Conservation (phyloP, 176 grass and related monocot genomes). For the Ensete glaucum region DNA sequence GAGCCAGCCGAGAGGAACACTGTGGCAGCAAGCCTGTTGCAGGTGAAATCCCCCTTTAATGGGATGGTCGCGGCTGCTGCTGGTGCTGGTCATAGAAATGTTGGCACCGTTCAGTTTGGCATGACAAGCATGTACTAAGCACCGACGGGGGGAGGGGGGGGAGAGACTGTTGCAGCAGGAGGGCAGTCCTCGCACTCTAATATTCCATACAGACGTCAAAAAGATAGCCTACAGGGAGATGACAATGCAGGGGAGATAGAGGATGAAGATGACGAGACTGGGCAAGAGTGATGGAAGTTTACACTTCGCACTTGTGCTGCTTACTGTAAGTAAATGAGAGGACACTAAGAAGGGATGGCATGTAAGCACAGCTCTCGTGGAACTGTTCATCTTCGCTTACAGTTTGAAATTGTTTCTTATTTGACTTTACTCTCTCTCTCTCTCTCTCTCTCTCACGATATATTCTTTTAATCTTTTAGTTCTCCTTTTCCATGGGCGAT, state of each 20-base stretch:
- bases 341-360: too few species aligned
- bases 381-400: too few species aligned
- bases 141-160: neutral
- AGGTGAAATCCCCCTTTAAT: conserved; percentile 18
- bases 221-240: neutral
- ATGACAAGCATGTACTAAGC: conserved; percentile 53
- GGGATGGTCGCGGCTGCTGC: conserved; percentile 27
- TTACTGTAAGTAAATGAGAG: too few species aligned
- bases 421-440: too few species aligned
- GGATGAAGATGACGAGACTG: neutral
- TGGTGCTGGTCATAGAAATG: conserved; percentile 38
- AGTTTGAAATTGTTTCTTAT: too few species aligned
- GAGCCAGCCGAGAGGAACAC: too few species aligned
- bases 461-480: too few species aligned
- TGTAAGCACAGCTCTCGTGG: too few species aligned
- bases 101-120: conserved; percentile 50
- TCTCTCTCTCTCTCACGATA: too few species aligned
- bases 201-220: neutral
- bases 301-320: neutral
- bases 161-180: too few species aligned
- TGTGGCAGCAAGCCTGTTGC: too few species aligned
- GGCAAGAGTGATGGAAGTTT: neutral
- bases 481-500: too few species aligned
- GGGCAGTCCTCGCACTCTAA: neutral
- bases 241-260: neutral